Evolutionary conservation across 495 filamentous ascomycete species (phyloP).

Genomic region (Letharia lupina): DNA sequence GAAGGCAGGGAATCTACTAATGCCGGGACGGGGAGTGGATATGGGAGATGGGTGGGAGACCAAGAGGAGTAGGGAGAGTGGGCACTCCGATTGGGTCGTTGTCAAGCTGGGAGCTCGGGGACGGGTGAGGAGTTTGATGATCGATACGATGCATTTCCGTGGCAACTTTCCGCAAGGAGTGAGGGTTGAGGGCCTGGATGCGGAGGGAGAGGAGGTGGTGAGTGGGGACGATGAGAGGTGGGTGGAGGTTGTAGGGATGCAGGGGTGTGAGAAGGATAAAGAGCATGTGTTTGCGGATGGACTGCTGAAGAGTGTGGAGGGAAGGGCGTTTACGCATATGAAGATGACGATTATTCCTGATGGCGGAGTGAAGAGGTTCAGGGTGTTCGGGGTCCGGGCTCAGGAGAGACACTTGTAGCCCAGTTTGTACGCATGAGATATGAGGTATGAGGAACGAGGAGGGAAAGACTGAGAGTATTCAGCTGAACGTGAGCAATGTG

Average conservation of each 20-base stretch:
- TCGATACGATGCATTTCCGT: conserved; percentile 84
- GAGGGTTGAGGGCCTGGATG: conserved; percentile 52
- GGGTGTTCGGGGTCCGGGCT: conserved; percentile 63
- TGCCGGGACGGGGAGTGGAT: conserved; percentile 78
- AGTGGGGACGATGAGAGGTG: conserved; percentile 56
- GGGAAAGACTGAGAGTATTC: not conserved
- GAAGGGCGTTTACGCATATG: conserved; percentile 61
- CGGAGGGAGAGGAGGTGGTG: conserved; percentile 46
- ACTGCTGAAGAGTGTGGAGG: conserved; percentile 36
- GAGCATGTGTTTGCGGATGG: conserved; percentile 63
- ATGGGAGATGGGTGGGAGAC: conserved; percentile 98
- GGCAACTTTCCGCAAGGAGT: conserved; percentile 83
- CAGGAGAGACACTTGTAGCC: not conserved
- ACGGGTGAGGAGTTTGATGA: conserved; percentile 58
- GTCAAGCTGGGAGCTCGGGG: conserved; percentile 67
- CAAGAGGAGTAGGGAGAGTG: conserved; percentile 61
- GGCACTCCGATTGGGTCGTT: conserved; percentile 81
- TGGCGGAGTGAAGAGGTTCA: conserved; percentile 80
- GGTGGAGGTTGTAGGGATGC: conserved; percentile 56
- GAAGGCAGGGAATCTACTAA: conserved; percentile 68
- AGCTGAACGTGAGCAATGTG: not conserved
- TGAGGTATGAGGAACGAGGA: not conserved
- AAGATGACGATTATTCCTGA: conserved; percentile 90
- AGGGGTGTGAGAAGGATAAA: conserved; percentile 67
- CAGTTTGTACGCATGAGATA: not conserved